Conservation (phyloP, 495 filamentous ascomycete species). For the Cetradonia linearis region DNA sequence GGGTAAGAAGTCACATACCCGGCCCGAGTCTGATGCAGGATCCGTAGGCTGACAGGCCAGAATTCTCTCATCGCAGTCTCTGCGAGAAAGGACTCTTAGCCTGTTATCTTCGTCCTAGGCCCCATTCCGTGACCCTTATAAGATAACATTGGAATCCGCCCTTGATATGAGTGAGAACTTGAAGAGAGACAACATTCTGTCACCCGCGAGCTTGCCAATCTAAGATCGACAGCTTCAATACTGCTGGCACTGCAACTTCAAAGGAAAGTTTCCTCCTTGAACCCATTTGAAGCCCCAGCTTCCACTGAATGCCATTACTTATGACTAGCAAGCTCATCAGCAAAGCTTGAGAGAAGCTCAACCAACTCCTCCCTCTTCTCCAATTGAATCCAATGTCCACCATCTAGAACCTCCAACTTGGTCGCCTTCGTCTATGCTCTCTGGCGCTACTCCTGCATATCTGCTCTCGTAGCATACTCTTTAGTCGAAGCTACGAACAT, state of each 20-base stretch:
- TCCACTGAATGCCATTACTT: not conserved
- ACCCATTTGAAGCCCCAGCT: not conserved
- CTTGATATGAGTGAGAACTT: too few species aligned
- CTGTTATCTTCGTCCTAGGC: too few species aligned
- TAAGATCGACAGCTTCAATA: not conserved
- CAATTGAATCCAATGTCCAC: conserved; percentile 8
- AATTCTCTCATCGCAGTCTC: too few species aligned
- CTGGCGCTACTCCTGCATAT: too few species aligned
- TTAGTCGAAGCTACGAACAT: not conserved
- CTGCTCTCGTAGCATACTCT: not conserved
- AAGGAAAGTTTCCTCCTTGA: not conserved
- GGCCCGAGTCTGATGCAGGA: not conserved
- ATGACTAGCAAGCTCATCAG: not conserved
- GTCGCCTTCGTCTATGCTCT: too few species aligned
- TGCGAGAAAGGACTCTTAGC: too few species aligned
- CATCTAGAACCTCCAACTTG: conserved; percentile 1
- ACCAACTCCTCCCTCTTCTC: not conserved
- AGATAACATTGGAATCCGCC: too few species aligned
- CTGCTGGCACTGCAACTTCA: not conserved
- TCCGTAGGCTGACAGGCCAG: not conserved
- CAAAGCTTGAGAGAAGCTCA: not conserved
- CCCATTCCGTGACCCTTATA: too few species aligned
- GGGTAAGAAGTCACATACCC: not conserved
- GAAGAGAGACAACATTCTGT: not conserved
- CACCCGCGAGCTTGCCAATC: not conserved